A percentile compares a stretch with the other conserved stretches of the same genome.
Conservation (phyloP, 2,329 filamentous ascomycete genomes). For the Stagonosporopsis cucurbitacearum region DNA sequence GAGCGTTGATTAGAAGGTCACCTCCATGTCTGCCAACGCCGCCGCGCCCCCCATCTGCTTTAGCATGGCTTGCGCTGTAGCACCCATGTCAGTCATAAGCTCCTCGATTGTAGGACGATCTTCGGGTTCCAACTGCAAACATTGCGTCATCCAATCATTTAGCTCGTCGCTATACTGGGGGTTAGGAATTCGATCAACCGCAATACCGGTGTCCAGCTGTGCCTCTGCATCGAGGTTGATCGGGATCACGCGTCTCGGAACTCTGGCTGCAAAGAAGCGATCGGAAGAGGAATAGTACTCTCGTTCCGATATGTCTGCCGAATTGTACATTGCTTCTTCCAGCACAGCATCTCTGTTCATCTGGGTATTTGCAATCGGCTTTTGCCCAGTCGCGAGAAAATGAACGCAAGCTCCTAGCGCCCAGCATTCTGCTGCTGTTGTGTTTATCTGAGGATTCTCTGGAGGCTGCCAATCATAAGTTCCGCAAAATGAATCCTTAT, state of each 20-base stretch:
- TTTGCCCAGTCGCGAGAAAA: slow-evolving; percentile 32
- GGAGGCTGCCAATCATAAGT: slow-evolving; percentile 40
- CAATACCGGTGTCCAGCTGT: slow-evolving; percentile 16
- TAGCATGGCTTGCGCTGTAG: slow-evolving; percentile 21
- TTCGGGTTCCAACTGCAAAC: slow-evolving; percentile 15
- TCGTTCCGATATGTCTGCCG: background rate
- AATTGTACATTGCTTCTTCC: background rate
- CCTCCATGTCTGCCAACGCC: slow-evolving; percentile 30
- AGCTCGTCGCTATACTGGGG: slow-evolving; percentile 35
- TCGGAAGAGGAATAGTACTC: background rate
- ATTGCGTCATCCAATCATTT: slow-evolving; percentile 35
- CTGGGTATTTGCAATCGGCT: slow-evolving; percentile 21
- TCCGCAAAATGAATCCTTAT: slow-evolving; percentile 14
- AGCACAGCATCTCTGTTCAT: background rate
- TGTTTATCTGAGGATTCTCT: slow-evolving; percentile 39
- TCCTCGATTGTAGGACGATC: slow-evolving; percentile 17
- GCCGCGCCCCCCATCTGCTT: slow-evolving; percentile 23
- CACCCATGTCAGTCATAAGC: slow-evolving; percentile 24
- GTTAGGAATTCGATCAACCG: slow-evolving; percentile 2
- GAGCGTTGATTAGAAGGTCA: slow-evolving; percentile 17
- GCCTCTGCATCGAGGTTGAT: slow-evolving; percentile 31
- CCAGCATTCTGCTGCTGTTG: slow-evolving; percentile 40
- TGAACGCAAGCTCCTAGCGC: slow-evolving; percentile 40
- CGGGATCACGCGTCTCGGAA: slow-evolving; percentile 26
- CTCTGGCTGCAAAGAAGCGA: slow-evolving; percentile 26